Conservation (phyloP, 2,329 filamentous ascomycete species). For the Trichophyton simii region DNA sequence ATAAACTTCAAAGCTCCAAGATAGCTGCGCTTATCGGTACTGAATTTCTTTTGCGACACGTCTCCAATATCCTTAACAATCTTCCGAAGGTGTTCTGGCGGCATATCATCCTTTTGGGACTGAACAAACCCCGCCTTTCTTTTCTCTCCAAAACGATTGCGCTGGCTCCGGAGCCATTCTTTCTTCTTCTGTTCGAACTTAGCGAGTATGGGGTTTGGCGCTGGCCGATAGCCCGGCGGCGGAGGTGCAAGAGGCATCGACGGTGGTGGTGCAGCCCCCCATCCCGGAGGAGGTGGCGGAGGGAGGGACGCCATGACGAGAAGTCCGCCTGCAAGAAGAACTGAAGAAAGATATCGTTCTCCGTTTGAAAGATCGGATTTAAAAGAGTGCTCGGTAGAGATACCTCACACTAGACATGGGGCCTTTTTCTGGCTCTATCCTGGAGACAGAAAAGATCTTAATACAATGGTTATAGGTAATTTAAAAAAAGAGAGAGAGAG, state of each 20-base stretch:
- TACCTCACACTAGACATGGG: not conserved
- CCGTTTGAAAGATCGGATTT: not conserved
- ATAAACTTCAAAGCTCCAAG: slow-evolving; percentile 97
- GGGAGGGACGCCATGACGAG: slow-evolving; percentile 46
- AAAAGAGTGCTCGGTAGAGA: not conserved
- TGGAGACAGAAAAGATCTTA: not conserved
- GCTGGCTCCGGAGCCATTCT: slow-evolving; percentile 87
- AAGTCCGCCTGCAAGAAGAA: not conserved
- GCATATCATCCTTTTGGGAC: slow-evolving; percentile 97
- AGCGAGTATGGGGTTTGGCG: slow-evolving; percentile 68
- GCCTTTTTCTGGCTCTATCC: not conserved
- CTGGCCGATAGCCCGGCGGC: slow-evolving; percentile 72
- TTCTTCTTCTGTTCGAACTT: slow-evolving; percentile 99
- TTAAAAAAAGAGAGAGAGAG: not conserved
- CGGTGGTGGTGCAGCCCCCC: slow-evolving; percentile 42
- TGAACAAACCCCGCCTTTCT: slow-evolving; percentile 92
- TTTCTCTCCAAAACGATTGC: slow-evolving; percentile 93
- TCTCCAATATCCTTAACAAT: slow-evolving; percentile 98
- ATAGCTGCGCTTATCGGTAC: slow-evolving; percentile 95
- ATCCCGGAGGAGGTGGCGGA: slow-evolving; percentile 57
- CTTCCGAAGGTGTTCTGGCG: slow-evolving; percentile 93
- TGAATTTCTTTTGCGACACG: slow-evolving; percentile 98
- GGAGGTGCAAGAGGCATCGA: slow-evolving; percentile 54
- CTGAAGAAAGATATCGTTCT: not conserved
- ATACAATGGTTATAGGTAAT: not conserved